Base-by-base conservation (phyloP, 352 stramenopile species). In the Phytophthora lateralis region DNA sequence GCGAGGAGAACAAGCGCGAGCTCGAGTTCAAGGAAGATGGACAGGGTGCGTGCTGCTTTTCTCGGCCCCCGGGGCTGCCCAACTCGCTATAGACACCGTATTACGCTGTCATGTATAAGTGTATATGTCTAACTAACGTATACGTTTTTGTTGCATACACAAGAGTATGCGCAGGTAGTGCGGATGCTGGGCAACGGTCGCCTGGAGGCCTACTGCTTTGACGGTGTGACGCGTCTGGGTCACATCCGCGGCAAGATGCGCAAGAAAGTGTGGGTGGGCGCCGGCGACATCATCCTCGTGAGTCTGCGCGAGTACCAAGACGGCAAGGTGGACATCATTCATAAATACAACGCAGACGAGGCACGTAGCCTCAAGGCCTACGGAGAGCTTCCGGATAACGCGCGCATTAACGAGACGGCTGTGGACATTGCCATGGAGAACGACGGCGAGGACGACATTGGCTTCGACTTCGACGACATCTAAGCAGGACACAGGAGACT, bases 171-270 rank as follows among this genome's bases (percentile, higher is more conserved):
- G 26, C 97, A 99, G 80, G 97, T 99, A 26, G 82, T 99, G 56
- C 90, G 96, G 63, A 99, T 99, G 97, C 86, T 99, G 27, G 97
- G 97, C 55, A 99, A 99, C 80, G 97, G 97, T 20, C 90, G 97
- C 50, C 97, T 98, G 43, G 97, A 99, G 80, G 97, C 95, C 49
- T 99, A 98, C 79, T 99, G 97, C 76, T 99, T 98, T 76, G 97
- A 99, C 77, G 97, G 97, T 63, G 95, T 98, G 49, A 99, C 96
- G 62, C 92, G 97, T 37, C 77, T 99, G 52, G 96, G 96, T 55
- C 97, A 99, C 80, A 99, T 99, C 80, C 93, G 97, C 66, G 97
- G 97, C 67, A 99, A 99, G 76, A 99, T 99, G 97, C 85, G 97
- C 54, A 99, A 99, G 78, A 99, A 99, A 93, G 97, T 99, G 48